Conservation (phyloP, 768 basidiomycete genomes). For the Lactarius sp. region DNA sequence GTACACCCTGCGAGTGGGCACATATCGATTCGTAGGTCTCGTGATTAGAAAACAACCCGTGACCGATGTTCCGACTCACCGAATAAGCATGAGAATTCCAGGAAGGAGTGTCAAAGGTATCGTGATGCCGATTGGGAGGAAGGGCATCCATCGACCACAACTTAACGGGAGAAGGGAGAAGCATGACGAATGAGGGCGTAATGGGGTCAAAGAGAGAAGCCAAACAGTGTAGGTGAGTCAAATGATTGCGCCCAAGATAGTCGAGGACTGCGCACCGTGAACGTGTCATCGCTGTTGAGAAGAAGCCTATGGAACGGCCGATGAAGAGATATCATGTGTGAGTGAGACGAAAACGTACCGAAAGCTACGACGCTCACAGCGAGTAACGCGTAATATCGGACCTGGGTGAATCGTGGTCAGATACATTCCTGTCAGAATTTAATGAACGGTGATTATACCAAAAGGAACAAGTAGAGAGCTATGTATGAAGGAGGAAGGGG, state of each 20-base stretch:
- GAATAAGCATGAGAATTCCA: slow-evolving; percentile 24
- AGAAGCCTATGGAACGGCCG: slow-evolving; percentile 7
- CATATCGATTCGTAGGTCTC: background rate
- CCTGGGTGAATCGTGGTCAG: slow-evolving; percentile 2
- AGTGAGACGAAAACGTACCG: slow-evolving; percentile 7
- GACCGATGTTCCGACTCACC: slow-evolving; percentile 2
- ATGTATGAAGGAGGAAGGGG: background rate
- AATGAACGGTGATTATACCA: background rate
- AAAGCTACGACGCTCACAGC: slow-evolving; percentile 20
- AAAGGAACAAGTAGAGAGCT: slow-evolving; percentile 24
- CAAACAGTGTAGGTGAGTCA: background rate
- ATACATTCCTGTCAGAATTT: background rate
- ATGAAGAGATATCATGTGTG: background rate
- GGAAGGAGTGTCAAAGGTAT: slow-evolving; percentile 22
- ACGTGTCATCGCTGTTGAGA: slow-evolving; percentile 24
- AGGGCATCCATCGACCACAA: slow-evolving; percentile 23
- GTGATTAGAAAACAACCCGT: background rate
- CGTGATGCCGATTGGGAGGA: slow-evolving; percentile 24
- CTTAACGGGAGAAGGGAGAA: background rate
- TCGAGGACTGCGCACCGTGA: slow-evolving; percentile 18
- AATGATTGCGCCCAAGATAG: too few relatives aligned
- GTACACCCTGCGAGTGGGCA: slow-evolving; percentile 17
- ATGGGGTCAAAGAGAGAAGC: too few relatives aligned
- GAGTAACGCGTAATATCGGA: slow-evolving; percentile 22
- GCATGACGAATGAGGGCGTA: background rate